phyloP scores from a whole-genome alignment of 2,329 filamentous ascomycete species.

The Penicillium fuscoglaucum region DNA sequence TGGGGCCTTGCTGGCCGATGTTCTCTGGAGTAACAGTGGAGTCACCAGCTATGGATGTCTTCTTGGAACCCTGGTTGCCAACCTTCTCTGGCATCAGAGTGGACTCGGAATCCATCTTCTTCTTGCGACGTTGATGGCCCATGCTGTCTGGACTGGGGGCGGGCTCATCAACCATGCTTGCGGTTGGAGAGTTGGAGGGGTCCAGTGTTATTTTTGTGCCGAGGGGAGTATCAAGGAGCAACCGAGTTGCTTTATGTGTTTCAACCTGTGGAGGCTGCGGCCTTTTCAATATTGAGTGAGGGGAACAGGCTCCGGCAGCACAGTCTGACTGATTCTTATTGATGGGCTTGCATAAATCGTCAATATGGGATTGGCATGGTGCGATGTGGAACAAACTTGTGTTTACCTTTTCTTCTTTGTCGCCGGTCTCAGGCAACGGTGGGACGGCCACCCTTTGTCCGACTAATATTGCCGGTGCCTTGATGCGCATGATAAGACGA shows the following conservation, averaged over 20 bases:
- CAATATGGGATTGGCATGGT: not conserved
- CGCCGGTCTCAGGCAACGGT: not conserved
- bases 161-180: conserved; percentile 13
- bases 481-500: conserved; percentile 47
- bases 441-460: not conserved
- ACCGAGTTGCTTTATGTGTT: conserved; percentile 33
- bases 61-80: conserved; percentile 27
- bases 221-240: conserved; percentile 30
- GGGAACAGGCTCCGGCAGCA: conserved; percentile 10
- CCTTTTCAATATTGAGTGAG: conserved; percentile 45
- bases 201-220: conserved; percentile 30
- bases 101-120: conserved; percentile 15
- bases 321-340: not conserved
- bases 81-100: not conserved
- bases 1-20: conserved; percentile 22
- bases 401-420: conserved; percentile 5
- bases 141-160: not conserved
- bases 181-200: conserved; percentile 28
- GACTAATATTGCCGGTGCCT: conserved; percentile 29
- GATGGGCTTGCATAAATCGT: not conserved
- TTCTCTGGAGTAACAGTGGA: not conserved
- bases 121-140: conserved; percentile 26
- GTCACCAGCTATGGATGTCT: conserved; percentile 17
- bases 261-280: conserved; percentile 29
- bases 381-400: not conserved